Evolutionary conservation across 352 stramenopile genomes (phyloP).

Genomic region (Globisporangium takayamanum): DNA sequence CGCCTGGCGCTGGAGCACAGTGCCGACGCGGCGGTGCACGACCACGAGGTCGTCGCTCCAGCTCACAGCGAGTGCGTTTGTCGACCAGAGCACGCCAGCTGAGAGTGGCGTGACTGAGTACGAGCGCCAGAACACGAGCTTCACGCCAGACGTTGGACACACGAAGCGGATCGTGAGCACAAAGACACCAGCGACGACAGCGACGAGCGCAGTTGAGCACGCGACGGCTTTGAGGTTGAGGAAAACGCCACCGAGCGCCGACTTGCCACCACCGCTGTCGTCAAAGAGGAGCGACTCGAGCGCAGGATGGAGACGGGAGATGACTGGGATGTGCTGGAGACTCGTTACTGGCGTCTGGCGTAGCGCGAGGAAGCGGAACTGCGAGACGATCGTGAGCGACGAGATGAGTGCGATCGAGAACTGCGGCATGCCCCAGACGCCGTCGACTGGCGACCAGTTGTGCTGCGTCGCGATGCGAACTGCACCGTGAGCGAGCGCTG

Average conservation of each 20-base stretch:
- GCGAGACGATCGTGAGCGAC: conserved; percentile 12
- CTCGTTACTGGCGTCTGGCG: not conserved
- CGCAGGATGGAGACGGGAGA: not conserved
- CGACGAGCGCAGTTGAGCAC: not conserved
- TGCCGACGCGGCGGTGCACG: not conserved
- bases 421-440: conserved; percentile 9
- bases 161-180: not conserved
- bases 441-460: not conserved
- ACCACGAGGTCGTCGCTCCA: conserved; percentile 9
- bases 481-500: conserved; percentile 1
- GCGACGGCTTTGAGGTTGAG: conserved; percentile 7
- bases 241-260: conserved; percentile 2
- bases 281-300: conserved; percentile 2
- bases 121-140: conserved; percentile 7
- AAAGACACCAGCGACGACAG: not conserved
- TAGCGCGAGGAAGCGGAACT: conserved; percentile 9
- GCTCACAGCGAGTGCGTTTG: conserved; percentile 6
- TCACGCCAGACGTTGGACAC: not conserved
- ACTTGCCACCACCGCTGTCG: conserved; percentile 5
- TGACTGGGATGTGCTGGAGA: not conserved
- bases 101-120: conserved; percentile 5
- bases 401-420: conserved; percentile 16
- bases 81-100: conserved; percentile 6
- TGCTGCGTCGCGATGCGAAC: not conserved
- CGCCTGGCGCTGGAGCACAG: not conserved